These are phyloP conservation scores for Globisporangium okanoganense DNA, from an alignment of 352 stramenopile genomes.

Conservation along the genomic window DNA sequence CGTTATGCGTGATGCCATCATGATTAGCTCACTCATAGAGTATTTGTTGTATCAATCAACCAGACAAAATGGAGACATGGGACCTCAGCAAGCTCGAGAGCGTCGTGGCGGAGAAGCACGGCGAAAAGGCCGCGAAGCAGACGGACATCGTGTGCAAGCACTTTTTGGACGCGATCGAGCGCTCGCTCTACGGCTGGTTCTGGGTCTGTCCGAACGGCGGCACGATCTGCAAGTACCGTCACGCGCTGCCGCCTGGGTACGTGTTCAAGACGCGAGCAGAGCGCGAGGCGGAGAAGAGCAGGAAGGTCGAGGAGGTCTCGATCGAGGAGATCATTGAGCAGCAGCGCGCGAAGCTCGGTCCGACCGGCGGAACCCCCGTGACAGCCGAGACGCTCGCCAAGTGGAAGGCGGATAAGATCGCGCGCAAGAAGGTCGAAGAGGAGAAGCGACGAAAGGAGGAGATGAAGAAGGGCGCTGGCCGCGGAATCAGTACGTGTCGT, in stretches of 20 bases:
- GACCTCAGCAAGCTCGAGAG: constrained; percentile 87
- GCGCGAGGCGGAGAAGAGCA: constrained; percentile 77
- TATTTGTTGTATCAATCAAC: not conserved
- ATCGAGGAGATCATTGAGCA: constrained; percentile 91
- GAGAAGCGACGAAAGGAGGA: constrained; percentile 82
- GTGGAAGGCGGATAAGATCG: constrained; percentile 86
- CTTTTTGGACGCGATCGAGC: constrained; percentile 90
- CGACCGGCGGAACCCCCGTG: constrained; percentile 80
- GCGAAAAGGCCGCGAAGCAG: constrained; percentile 73
- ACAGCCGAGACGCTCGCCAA: constrained; percentile 85
- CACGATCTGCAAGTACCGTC: constrained; percentile 73
- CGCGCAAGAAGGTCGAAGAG: constrained; percentile 75
- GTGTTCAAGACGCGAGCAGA: constrained; percentile 88
- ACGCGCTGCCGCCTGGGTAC: constrained; percentile 85
- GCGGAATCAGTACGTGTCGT: constrained; percentile 73
- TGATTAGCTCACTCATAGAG: not conserved
- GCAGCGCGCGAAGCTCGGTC: constrained; percentile 84
- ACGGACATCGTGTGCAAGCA: constrained; percentile 90
- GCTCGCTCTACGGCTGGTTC: constrained; percentile 89
- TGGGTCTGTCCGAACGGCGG: constrained; percentile 88
- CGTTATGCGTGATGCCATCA: not conserved
- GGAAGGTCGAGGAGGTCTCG: constrained; percentile 81
- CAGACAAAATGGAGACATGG: constrained; percentile 85
- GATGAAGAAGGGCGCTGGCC: constrained; percentile 81
- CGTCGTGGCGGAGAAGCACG: constrained; percentile 82